Percentiles rank a stretch among this genome's conserved stretches.
These are phyloP conservation scores for Colletotrichum horii DNA, from an alignment of 2,329 filamentous ascomycete species.

Conservation along the genomic window DNA sequence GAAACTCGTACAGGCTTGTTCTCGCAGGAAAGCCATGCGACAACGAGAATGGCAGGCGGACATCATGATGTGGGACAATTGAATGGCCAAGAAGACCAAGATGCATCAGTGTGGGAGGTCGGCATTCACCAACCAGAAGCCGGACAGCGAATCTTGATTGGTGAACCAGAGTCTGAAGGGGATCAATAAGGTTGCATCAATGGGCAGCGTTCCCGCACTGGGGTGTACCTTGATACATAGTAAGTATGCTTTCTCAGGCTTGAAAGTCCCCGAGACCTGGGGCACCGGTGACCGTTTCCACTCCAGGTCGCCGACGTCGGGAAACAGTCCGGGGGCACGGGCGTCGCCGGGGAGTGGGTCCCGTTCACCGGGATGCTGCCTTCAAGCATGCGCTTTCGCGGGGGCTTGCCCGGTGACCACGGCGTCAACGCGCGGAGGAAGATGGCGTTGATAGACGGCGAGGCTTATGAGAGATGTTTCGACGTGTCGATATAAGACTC, in stretches of 20 bases:
- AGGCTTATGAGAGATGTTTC: background rate
- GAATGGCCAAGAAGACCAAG: background rate
- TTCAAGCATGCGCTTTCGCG: background rate
- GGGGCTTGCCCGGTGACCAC: background rate
- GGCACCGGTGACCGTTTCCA: background rate
- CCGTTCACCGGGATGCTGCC: background rate
- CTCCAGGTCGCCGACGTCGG: slow-evolving; percentile 13
- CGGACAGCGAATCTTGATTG: background rate
- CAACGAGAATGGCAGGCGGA: background rate
- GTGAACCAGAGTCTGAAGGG: background rate
- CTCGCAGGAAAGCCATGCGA: background rate
- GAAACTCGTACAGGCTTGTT: background rate
- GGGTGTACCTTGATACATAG: background rate
- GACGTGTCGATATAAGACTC: background rate
- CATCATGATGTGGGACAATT: background rate
- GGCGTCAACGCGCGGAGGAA: background rate
- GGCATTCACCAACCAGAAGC: background rate
- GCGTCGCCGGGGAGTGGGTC: background rate
- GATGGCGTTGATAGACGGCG: background rate
- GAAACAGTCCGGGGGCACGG: slow-evolving; percentile 6
- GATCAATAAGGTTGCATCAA: slow-evolving; percentile 9
- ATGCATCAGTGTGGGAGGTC: background rate
- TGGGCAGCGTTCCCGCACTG: background rate
- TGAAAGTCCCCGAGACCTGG: background rate
- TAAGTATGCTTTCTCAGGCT: background rate